Conservation (phyloP, 495 filamentous ascomycete species). For the Hypoxylon cercidicola region DNA sequence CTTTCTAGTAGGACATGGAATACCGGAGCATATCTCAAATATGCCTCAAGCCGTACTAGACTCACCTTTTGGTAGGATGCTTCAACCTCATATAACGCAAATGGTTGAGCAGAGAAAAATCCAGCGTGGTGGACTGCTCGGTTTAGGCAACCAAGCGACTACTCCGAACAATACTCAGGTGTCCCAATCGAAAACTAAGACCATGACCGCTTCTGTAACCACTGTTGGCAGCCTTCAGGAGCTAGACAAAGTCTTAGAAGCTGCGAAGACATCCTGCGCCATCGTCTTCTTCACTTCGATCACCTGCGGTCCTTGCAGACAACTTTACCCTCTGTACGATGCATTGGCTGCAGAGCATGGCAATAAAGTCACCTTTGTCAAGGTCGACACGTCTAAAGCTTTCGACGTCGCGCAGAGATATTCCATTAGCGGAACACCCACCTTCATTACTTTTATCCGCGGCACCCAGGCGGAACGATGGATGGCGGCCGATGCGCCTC, state of each 20-base stretch:
- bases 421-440: conserved; percentile 80
- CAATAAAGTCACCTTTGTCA: conserved; percentile 78
- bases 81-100: conserved; percentile 81
- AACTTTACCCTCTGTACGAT: conserved; percentile 85
- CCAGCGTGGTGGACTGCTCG: conserved; percentile 59
- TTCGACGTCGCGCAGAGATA: conserved; percentile 74
- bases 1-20: conserved; percentile 89
- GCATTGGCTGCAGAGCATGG: conserved; percentile 79
- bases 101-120: conserved; percentile 77
- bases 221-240: conserved; percentile 58
- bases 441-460: conserved; percentile 87
- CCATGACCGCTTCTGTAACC: conserved; percentile 49
- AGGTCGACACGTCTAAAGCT: conserved; percentile 78
- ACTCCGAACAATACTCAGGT: conserved; percentile 49
- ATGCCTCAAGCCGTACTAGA: conserved; percentile 87
- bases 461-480: conserved; percentile 82
- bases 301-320: conserved; percentile 86
- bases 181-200: conserved; percentile 37
- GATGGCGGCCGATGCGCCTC: conserved; percentile 76
- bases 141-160: conserved; percentile 25
- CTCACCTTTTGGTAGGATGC: conserved; percentile 91
- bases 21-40: conserved; percentile 88
- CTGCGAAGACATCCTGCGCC: conserved; percentile 72
- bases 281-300: conserved; percentile 93
- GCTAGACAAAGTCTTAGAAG: conserved; percentile 67